Conservation (phyloP, 371 early-diverging fungal genomes). For the Batkoa obscura region DNA sequence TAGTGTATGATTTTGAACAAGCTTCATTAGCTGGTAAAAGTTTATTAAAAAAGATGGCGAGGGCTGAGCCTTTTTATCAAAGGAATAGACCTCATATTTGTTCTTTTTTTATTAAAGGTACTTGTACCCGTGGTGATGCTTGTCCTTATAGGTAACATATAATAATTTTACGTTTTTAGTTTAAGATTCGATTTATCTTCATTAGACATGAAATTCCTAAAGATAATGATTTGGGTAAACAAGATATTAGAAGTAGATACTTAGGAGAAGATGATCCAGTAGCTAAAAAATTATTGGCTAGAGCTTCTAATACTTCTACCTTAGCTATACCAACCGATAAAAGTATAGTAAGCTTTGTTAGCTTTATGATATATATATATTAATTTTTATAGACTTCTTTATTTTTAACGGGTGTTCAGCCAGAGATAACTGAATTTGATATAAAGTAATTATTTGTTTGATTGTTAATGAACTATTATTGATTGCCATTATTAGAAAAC, state of each 20-base stretch:
- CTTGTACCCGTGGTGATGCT: conserved; percentile 75
- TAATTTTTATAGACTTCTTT: conserved; percentile 36
- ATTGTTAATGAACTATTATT: background rate
- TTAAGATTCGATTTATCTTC: background rate
- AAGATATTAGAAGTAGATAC: conserved; percentile 84
- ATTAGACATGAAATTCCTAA: conserved; percentile 68
- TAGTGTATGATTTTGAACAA: conserved; percentile 45
- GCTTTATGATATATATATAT: background rate
- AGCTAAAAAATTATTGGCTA: conserved; percentile 58
- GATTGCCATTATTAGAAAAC: conserved; percentile 18
- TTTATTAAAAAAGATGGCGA: conserved; percentile 54
- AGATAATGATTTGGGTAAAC: conserved; percentile 62
- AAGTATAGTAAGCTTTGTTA: conserved; percentile 25
- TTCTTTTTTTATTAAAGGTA: conserved; percentile 84
- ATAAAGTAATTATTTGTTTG: conserved; percentile 22
- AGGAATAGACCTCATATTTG: conserved; percentile 83
- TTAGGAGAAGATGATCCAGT: conserved; percentile 87
- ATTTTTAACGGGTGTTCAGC: conserved; percentile 53
- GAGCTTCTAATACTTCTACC: conserved; percentile 17
- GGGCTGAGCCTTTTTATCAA: conserved; percentile 79
- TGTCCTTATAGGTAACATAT: conserved; percentile 59
- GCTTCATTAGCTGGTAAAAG: conserved; percentile 64
- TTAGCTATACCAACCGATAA: conserved; percentile 43
- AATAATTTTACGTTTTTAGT: background rate
- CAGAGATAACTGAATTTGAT: conserved; percentile 43